Percentiles rank a stretch among this genome's conserved stretches.
These are phyloP conservation scores for Arthrobotrys conoides DNA, from an alignment of 2,329 filamentous ascomycete genomes.

Conservation along the genomic window DNA sequence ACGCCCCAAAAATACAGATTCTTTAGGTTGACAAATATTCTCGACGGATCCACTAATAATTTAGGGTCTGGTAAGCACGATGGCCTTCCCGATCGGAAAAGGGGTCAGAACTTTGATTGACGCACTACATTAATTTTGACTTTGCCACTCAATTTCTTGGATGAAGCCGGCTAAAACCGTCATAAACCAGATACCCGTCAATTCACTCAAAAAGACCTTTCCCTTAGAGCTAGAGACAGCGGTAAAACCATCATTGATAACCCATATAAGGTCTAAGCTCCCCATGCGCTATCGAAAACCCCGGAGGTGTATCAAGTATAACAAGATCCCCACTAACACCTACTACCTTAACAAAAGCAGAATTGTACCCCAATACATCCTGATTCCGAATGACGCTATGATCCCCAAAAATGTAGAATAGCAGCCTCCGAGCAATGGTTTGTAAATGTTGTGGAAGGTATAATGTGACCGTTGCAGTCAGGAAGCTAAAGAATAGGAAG, in stretches of 20 bases:
- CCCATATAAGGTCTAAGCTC: slow-evolving; percentile 34
- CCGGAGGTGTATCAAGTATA: background rate
- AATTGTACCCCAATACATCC: slow-evolving; percentile 24
- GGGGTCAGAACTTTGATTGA: too few species aligned
- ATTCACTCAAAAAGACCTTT: too few species aligned
- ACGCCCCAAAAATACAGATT: too few species aligned
- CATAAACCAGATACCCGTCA: too few species aligned
- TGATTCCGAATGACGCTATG: slow-evolving; percentile 6
- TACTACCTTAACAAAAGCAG: background rate
- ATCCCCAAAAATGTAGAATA: slow-evolving; percentile 43
- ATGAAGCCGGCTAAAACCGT: too few species aligned
- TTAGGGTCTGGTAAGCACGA: too few species aligned
- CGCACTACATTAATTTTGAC: too few species aligned
- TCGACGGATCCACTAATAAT: too few species aligned
- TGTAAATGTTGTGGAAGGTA: slow-evolving; percentile 37
- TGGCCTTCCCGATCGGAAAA: too few species aligned
- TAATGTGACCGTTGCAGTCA: slow-evolving; percentile 13
- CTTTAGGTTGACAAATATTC: too few species aligned
- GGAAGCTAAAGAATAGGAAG: slow-evolving; percentile 29
- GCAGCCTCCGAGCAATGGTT: slow-evolving; percentile 6
- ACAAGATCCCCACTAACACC: background rate
- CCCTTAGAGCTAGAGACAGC: too few species aligned
- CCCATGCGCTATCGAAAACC: slow-evolving; percentile 12
- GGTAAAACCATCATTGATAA: background rate
- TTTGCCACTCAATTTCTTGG: too few species aligned